phyloP scores from a whole-genome alignment of 2,329 filamentous ascomycete genomes.

The Apiospora marii region DNA sequence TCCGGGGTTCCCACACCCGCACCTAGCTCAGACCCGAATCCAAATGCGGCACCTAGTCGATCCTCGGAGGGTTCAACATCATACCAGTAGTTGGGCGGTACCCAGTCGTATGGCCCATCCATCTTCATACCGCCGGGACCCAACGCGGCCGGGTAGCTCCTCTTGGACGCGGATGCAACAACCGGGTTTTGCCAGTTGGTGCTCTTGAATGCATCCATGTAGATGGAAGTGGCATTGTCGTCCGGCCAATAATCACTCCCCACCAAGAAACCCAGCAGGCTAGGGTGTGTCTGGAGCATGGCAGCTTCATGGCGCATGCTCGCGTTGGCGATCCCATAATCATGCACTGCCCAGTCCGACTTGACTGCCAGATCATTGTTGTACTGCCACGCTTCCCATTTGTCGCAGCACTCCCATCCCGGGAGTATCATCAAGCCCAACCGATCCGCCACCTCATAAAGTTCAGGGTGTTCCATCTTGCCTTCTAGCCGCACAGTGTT shows the following conservation, averaged over 20 bases:
- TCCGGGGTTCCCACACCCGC: slow-evolving; percentile 70
- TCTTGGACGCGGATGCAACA: slow-evolving; percentile 63
- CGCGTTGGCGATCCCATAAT: slow-evolving; percentile 62
- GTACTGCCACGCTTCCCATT: slow-evolving; percentile 71
- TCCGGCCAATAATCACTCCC: slow-evolving; percentile 72
- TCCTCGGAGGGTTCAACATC: slow-evolving; percentile 48
- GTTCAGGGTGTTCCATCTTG: slow-evolving; percentile 68
- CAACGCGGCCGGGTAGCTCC: slow-evolving; percentile 59
- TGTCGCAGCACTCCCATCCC: slow-evolving; percentile 73
- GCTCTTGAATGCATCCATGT: slow-evolving; percentile 56
- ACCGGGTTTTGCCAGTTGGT: slow-evolving; percentile 65
- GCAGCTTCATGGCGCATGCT: slow-evolving; percentile 67
- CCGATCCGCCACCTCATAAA: slow-evolving; percentile 66
- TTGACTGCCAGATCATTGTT: slow-evolving; percentile 58
- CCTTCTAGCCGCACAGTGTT: slow-evolving; percentile 71
- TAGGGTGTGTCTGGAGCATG: slow-evolving; percentile 68
- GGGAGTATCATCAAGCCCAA: slow-evolving; percentile 68
- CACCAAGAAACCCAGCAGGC: slow-evolving; percentile 64
- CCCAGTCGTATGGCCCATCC: slow-evolving; percentile 72
- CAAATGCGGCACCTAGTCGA: slow-evolving; percentile 64
- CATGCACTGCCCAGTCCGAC: slow-evolving; percentile 56
- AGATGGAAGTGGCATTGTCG: slow-evolving; percentile 61
- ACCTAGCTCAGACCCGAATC: slow-evolving; percentile 69
- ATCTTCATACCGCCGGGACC: slow-evolving; percentile 70
- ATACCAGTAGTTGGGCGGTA: slow-evolving; percentile 71